phyloP scores from a whole-genome alignment of 2,329 filamentous ascomycete species.

The Penicillium brevicompactum region DNA sequence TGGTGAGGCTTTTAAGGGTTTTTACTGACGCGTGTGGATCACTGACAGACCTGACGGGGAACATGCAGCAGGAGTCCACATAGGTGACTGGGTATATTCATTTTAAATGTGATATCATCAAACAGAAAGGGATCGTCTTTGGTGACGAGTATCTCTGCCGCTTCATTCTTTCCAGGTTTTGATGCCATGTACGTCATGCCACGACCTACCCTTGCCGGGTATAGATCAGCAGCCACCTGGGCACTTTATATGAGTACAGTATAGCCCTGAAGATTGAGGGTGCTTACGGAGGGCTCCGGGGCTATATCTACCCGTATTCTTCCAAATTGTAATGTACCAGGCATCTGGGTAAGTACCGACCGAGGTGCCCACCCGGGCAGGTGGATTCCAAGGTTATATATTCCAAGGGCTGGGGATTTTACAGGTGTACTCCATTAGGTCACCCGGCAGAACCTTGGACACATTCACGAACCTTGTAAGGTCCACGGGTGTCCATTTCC shows the following conservation, averaged over 20 bases:
- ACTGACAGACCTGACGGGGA: background rate
- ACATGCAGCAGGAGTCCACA: background rate
- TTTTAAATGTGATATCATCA: constrained; percentile 1
- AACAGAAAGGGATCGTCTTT: background rate
- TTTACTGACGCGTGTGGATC: background rate
- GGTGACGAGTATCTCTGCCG: background rate
- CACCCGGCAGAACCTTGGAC: too few species aligned
- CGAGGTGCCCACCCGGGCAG: too few species aligned
- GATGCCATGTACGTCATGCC: constrained; percentile 6
- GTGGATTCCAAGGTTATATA: too few species aligned
- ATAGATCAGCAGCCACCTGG: constrained; percentile 4
- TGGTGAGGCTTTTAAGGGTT: background rate
- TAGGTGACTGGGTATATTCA: background rate
- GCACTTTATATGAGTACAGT: background rate
- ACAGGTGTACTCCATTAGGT: too few species aligned
- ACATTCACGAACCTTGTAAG: too few species aligned
- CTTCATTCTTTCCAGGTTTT: background rate
- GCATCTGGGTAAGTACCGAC: too few species aligned
- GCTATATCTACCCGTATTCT: too few species aligned
- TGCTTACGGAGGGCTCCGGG: too few species aligned
- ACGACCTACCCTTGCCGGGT: background rate
- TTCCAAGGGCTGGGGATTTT: too few species aligned
- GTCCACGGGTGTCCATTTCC: too few species aligned
- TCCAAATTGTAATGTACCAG: too few species aligned
- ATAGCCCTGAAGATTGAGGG: background rate